A percentile compares a stretch with the other conserved stretches of the same genome.
These are phyloP conservation scores for Ceratocystis alfenasii DNA, from an alignment of 2,329 filamentous ascomycete genomes.

Conservation along the genomic window DNA sequence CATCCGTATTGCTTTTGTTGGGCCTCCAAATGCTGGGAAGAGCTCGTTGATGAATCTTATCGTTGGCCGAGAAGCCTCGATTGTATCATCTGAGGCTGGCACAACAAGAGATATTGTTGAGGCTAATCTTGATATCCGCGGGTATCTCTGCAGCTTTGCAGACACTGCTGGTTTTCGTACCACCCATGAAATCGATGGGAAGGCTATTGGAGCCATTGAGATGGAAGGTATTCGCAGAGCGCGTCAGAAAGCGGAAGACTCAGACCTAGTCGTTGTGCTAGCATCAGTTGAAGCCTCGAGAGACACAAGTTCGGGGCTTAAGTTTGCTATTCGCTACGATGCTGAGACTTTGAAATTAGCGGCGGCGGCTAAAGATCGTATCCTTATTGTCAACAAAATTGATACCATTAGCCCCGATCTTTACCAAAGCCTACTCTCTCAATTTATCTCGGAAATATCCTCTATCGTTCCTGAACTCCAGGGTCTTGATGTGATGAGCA, in stretches of 20 bases:
- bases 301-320: neutral
- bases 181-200: slow-evolving; percentile 20
- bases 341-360: slow-evolving; percentile 44
- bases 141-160: slow-evolving; percentile 85
- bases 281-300: slow-evolving; percentile 51
- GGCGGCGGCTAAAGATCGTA: slow-evolving; percentile 35
- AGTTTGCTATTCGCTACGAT: slow-evolving; percentile 39
- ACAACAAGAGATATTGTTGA: slow-evolving; percentile 93
- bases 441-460: slow-evolving; percentile 8
- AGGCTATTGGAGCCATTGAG: slow-evolving; percentile 60
- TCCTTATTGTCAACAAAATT: slow-evolving; percentile 53
- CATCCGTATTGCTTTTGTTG: slow-evolving; percentile 74
- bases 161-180: slow-evolving; percentile 83
- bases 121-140: slow-evolving; percentile 75
- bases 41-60: slow-evolving; percentile 85
- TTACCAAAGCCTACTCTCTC: slow-evolving; percentile 30
- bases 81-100: slow-evolving; percentile 83
- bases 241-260: slow-evolving; percentile 64
- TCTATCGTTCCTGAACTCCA: slow-evolving; percentile 32
- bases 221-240: slow-evolving; percentile 83
- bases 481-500: slow-evolving; percentile 32
- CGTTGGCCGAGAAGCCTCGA: slow-evolving; percentile 84
- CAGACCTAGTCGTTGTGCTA: slow-evolving; percentile 74
- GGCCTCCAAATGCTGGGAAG: slow-evolving; percentile 89
- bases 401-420: slow-evolving; percentile 35